phyloP scores from a whole-genome alignment of 805 yeast species.

The Peterozyma toletana region DNA sequence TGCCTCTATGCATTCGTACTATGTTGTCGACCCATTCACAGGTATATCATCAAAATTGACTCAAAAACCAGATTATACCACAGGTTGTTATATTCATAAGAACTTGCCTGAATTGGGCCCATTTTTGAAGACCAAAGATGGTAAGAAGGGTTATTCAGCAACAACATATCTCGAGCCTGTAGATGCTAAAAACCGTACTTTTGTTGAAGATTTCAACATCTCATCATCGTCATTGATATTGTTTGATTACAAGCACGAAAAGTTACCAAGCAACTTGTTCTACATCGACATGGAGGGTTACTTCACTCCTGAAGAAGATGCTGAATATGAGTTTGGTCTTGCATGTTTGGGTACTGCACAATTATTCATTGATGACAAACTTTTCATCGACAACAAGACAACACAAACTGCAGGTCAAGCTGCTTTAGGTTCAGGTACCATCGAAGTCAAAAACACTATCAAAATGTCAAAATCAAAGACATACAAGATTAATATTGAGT shows the following conservation, averaged over 20 bases:
- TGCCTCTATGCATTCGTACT: conserved; percentile 42
- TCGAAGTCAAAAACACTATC: conserved; percentile 23
- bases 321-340: conserved; percentile 32
- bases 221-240: conserved; percentile 13
- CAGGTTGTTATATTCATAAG: conserved; percentile 15
- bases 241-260: conserved; percentile 16
- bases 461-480: conserved; percentile 24
- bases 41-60: conserved; percentile 27
- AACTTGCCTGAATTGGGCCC: conserved; percentile 16
- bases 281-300: conserved; percentile 32
- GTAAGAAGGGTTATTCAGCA: conserved; percentile 19
- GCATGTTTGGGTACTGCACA: conserved; percentile 34
- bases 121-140: conserved; percentile 14
- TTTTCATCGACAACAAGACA: conserved; percentile 38
- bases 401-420: conserved; percentile 31
- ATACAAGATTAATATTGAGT: conserved; percentile 31
- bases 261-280: conserved; percentile 19
- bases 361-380: conserved; percentile 32
- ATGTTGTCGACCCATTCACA: conserved; percentile 41
- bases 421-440: conserved; percentile 34
- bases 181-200: conserved; percentile 15
- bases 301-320: conserved; percentile 28
- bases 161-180: conserved; percentile 21
- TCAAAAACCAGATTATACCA: conserved; percentile 12
- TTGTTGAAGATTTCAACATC: conserved; percentile 19